phyloP scores from a whole-genome alignment of 2,329 filamentous ascomycete species.

The Microascus cirrosus region DNA sequence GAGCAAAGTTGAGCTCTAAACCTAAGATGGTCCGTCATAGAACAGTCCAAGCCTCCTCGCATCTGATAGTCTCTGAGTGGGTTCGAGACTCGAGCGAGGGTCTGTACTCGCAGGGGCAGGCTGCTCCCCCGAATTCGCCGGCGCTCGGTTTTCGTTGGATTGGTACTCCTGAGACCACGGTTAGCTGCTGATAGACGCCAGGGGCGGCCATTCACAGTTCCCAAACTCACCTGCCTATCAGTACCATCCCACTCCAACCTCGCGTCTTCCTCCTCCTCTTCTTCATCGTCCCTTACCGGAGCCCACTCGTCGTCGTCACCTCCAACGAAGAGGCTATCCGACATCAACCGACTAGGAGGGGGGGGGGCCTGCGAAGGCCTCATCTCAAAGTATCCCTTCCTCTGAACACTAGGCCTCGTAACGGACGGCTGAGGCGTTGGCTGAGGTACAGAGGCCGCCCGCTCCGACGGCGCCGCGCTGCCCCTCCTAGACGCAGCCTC shows the following conservation, averaged over 20 bases:
- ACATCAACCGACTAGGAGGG: constrained; percentile 43
- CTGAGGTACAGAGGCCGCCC: constrained; percentile 8
- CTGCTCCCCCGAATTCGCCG: constrained; percentile 10
- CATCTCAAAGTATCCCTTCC: constrained; percentile 24
- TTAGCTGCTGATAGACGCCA: background rate
- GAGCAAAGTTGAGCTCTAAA: background rate
- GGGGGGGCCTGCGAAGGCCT: constrained; percentile 43
- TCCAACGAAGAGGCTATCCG: constrained; percentile 59
- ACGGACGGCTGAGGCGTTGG: constrained; percentile 15
- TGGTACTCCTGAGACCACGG: background rate
- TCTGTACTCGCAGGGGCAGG: constrained; percentile 12
- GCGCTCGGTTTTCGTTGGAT: background rate
- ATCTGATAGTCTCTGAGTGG: constrained; percentile 65
- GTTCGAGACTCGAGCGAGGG: constrained; percentile 36
- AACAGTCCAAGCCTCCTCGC: constrained; percentile 38
- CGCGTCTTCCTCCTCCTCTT: constrained; percentile 54
- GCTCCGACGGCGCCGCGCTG: constrained; percentile 22
- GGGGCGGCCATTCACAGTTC: background rate
- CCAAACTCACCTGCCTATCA: constrained; percentile 43
- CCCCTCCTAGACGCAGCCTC: constrained; percentile 35
- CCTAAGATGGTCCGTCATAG: constrained; percentile 10
- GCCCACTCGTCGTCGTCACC: constrained; percentile 70
- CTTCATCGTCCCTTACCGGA: constrained; percentile 48
- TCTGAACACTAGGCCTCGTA: constrained; percentile 9
- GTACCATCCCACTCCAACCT: constrained; percentile 67